phyloP scores from a whole-genome alignment of 345 rosid genomes.

The Cochlearia excelsa region DNA sequence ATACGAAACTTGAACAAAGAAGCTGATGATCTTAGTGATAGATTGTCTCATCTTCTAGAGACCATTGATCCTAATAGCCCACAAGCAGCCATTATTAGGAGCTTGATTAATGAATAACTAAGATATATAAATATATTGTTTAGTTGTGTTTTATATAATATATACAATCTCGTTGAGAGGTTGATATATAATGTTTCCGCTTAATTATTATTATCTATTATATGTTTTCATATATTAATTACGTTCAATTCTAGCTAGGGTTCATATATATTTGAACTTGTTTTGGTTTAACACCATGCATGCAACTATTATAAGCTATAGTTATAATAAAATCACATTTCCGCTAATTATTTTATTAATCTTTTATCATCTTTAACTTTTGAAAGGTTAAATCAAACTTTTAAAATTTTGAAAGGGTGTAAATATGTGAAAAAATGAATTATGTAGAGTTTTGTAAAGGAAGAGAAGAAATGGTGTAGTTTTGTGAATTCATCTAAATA shows the following conservation, averaged over 20 bases:
- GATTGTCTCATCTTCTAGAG: conserved; percentile 77
- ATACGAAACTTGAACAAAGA: conserved; percentile 83
- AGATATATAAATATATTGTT: conserved; percentile 1
- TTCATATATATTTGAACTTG: conserved; percentile 17
- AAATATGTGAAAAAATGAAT: too few species aligned
- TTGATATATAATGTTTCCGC: background rate
- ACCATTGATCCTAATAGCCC: conserved; percentile 84
- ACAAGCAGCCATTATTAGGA: conserved; percentile 91
- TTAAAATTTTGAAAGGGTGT: too few species aligned
- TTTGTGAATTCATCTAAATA: too few species aligned
- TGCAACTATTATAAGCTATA: conserved; percentile 22
- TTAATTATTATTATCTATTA: too few species aligned
- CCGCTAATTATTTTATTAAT: background rate
- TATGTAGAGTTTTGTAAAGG: too few species aligned
- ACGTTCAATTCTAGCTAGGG: background rate
- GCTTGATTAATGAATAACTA: conserved; percentile 57
- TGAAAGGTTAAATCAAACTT: too few species aligned
- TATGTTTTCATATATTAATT: too few species aligned
- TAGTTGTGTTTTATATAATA: conserved; percentile 3
- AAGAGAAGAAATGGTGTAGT: too few species aligned
- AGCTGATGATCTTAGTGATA: conserved; percentile 84
- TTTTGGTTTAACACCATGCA: conserved; percentile 27
- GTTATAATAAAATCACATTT: background rate
- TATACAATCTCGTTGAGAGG: conserved; percentile 21
- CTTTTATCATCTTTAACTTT: too few species aligned